Evolutionary conservation across 148 eudicot genomes (phyloP).

Genomic region (Chenopodium suecicum): DNA sequence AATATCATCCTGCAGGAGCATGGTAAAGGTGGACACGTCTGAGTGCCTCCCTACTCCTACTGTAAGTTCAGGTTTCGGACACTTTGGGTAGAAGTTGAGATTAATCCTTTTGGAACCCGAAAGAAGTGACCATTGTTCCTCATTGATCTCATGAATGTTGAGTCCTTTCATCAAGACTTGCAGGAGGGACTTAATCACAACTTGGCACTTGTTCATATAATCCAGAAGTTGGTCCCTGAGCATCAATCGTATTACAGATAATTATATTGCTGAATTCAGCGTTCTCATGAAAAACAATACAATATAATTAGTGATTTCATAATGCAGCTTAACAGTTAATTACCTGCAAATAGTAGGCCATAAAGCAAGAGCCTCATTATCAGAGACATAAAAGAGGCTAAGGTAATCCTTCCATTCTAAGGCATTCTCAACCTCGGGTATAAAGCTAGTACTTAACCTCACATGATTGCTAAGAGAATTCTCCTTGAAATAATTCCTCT

Average conservation of each 20-base stretch:
- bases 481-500: constrained; percentile 44
- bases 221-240: constrained; percentile 49
- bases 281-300: not conserved
- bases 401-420: constrained; percentile 65
- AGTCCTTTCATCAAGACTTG: constrained; percentile 38
- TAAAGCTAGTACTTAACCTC: constrained; percentile 47
- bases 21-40: constrained; percentile 52
- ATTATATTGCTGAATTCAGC: not conserved
- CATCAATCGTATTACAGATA: not conserved
- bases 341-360: constrained; percentile 58
- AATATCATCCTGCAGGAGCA: constrained; percentile 47
- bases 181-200: constrained; percentile 34
- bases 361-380: constrained; percentile 40
- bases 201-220: constrained; percentile 39
- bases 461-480: constrained; percentile 47
- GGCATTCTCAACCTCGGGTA: constrained; percentile 49
- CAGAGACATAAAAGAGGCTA: constrained; percentile 59
- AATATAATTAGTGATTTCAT: not conserved
- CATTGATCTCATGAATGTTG: constrained; percentile 25
- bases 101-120: constrained; percentile 48
- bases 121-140: constrained; percentile 30
- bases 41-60: constrained; percentile 64
- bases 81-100: constrained; percentile 57
- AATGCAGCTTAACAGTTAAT: not conserved
- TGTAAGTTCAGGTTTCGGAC: constrained; percentile 51